Evolutionary conservation across 208 protist genomes (phyloP).

Genomic region (Leishmania braziliensis): DNA sequence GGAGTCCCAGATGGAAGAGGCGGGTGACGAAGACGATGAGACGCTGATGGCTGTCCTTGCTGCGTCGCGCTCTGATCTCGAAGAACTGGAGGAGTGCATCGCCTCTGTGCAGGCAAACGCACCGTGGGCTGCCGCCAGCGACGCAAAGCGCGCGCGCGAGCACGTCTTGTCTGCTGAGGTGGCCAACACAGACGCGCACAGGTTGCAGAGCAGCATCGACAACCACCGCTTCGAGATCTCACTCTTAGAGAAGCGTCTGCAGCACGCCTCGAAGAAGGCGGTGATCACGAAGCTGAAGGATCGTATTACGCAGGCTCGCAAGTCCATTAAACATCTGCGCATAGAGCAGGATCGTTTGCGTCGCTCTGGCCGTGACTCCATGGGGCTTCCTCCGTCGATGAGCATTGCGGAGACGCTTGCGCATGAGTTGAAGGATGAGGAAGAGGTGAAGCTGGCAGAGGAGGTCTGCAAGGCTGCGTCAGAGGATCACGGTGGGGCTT

Average conservation of each 20-base stretch:
- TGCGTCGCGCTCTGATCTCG: conserved; percentile 78
- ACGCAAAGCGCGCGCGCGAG: conserved; percentile 59
- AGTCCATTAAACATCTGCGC: conserved; percentile 78
- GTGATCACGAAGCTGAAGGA: conserved; percentile 83
- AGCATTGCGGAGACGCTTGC: conserved; percentile 83
- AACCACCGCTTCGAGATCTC: conserved; percentile 76
- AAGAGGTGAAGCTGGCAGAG: conserved; percentile 33
- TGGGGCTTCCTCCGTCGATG: conserved; percentile 67
- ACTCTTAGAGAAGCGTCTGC: conserved; percentile 84
- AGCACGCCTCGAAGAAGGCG: conserved; percentile 64
- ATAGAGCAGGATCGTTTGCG: conserved; percentile 87
- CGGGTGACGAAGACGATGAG: conserved; percentile 87
- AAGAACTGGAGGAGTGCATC: conserved; percentile 91
- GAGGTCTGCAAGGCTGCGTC: conserved; percentile 14
- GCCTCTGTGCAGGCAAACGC: conserved; percentile 68
- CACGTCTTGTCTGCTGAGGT: conserved; percentile 28
- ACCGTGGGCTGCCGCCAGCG: conserved; percentile 66
- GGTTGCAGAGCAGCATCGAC: conserved; percentile 71
- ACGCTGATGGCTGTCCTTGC: conserved; percentile 94
- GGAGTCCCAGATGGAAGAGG: conserved; percentile 87
- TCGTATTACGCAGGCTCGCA: conserved; percentile 64
- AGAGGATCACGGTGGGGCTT: conserved; percentile 15
- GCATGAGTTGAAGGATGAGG: conserved; percentile 47
- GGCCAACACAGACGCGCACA: conserved; percentile 33
- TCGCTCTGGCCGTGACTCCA: conserved; percentile 54